phyloP scores from a whole-genome alignment of 116 monocot species.

The Iris pallida region DNA sequence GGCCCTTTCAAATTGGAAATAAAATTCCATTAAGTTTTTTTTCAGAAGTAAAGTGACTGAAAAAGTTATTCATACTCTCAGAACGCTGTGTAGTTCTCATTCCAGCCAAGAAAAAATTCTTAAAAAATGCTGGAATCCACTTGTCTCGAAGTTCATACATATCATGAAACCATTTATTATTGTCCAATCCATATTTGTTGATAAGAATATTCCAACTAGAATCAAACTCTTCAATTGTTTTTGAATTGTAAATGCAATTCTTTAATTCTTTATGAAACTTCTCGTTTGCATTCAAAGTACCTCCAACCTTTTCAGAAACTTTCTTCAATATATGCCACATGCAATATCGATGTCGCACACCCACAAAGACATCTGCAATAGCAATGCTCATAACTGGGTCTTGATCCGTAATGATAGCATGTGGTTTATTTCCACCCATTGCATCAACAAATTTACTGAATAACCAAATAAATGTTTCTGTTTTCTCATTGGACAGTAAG shows the following conservation, averaged over 20 bases:
- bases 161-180: not conserved
- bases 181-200: not conserved
- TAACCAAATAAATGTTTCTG: constrained; percentile 7
- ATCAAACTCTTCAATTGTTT: not conserved
- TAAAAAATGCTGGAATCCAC: constrained; percentile 9
- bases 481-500: not conserved
- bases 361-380: not conserved
- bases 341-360: not conserved
- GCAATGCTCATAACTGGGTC: constrained; percentile 2
- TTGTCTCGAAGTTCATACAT: constrained; percentile 3
- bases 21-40: no score
- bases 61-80: constrained; percentile 8
- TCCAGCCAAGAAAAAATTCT: not conserved
- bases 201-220: not conserved
- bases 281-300: not conserved
- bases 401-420: constrained; percentile 4
- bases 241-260: not conserved
- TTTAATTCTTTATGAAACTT: not conserved
- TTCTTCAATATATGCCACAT: constrained; percentile 7
- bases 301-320: not conserved
- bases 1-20: no score
- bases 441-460: constrained; percentile 1
- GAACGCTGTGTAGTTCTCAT: not conserved
- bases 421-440: not conserved
- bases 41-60: not conserved